phyloP scores from a whole-genome alignment of 306 rosid genomes.

The Fagus sylvatica region DNA sequence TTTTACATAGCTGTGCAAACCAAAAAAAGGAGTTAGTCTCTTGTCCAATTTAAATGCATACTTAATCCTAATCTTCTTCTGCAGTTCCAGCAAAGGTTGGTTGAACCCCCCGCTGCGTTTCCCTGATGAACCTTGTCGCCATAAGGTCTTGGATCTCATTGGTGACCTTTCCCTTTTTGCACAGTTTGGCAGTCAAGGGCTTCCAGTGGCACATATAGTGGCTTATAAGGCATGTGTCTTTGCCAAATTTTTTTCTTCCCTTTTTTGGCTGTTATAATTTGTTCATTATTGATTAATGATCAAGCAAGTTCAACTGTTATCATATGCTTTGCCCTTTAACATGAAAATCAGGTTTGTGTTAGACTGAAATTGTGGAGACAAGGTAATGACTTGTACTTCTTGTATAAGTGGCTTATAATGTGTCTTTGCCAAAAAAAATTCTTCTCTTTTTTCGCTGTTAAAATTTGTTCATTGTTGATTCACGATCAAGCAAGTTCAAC shows the following conservation, averaged over 20 bases:
- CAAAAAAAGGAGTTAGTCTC: not conserved
- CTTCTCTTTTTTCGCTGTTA: not conserved
- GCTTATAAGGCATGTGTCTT: conserved; percentile 65
- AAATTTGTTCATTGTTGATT: conserved; percentile 2
- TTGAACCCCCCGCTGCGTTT: conserved; percentile 83
- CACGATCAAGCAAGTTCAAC: not conserved
- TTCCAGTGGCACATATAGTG: conserved; percentile 78
- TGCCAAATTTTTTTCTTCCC: conserved; percentile 6
- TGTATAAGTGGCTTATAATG: not conserved
- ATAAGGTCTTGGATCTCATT: conserved; percentile 81
- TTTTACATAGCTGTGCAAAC: conserved; percentile 10
- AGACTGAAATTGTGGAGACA: not conserved
- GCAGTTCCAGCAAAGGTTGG: conserved; percentile 76
- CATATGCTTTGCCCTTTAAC: not conserved
- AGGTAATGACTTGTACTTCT: not conserved
- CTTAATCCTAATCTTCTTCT: conserved; percentile 20
- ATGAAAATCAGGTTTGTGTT: not conserved
- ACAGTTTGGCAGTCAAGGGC: conserved; percentile 81
- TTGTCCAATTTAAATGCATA: conserved; percentile 6
- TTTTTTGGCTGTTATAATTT: conserved; percentile 6
- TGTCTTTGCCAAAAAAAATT: too few species aligned
- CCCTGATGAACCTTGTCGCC: conserved; percentile 89
- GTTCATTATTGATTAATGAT: not conserved
- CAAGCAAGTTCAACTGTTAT: not conserved
- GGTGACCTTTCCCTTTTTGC: conserved; percentile 89